These are phyloP conservation scores for Primulina eburnea DNA, from an alignment of 257 asterid species.

Conservation along the genomic window DNA sequence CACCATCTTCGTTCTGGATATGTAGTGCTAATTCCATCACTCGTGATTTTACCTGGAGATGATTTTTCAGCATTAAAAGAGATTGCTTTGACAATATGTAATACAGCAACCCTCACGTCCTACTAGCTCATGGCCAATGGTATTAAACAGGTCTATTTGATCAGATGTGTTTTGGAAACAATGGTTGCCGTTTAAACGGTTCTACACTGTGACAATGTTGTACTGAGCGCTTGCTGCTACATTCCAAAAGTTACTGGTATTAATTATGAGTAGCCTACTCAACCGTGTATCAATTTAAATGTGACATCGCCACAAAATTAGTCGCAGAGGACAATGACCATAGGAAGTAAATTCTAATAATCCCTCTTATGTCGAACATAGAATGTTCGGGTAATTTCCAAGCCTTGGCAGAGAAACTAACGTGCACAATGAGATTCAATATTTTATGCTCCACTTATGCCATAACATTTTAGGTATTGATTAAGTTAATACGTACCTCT, in stretches of 20 bases:
- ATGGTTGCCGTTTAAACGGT: background rate
- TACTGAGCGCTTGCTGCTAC: background rate
- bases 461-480: background rate
- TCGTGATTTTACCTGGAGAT: constrained; percentile 70
- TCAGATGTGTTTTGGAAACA: background rate
- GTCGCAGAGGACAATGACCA: background rate
- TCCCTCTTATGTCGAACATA: background rate
- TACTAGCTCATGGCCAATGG: background rate
- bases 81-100: no score
- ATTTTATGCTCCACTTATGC: background rate
- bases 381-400: background rate
- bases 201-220: no score
- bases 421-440: background rate
- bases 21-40: constrained; percentile 62
- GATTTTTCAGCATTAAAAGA: background rate
- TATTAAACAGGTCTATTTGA: no score
- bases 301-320: background rate
- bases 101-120: background rate
- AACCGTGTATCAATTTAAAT: background rate
- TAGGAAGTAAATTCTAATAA: background rate
- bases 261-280: no score
- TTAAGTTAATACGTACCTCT: constrained; percentile 44
- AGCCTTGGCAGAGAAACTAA: background rate
- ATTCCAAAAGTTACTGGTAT: no score
- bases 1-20: constrained; percentile 81